These are phyloP conservation scores for Coemansia erecta DNA, from an alignment of 192 early-diverging fungal genomes.

Conservation along the genomic window DNA sequence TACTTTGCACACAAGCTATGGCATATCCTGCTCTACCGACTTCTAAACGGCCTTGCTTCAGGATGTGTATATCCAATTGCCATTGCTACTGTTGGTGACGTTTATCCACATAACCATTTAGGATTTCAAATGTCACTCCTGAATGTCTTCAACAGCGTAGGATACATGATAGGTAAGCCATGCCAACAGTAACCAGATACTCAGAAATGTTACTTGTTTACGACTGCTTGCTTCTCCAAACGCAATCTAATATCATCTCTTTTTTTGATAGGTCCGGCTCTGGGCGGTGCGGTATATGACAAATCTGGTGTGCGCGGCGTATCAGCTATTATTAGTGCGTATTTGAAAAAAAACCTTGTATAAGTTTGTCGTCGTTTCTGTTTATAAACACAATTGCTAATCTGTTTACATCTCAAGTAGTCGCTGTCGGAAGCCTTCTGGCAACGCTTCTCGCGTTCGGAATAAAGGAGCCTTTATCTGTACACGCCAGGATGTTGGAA, in stretches of 20 bases:
- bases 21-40: slow-evolving; percentile 37
- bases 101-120: slow-evolving; percentile 41
- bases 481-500: slow-evolving; percentile 19
- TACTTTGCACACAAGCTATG: slow-evolving; percentile 38
- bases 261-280: slow-evolving; percentile 21
- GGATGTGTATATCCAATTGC: slow-evolving; percentile 37
- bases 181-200: no score
- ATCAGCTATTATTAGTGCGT: slow-evolving; percentile 39
- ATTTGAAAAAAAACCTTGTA: background rate
- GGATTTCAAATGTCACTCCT: slow-evolving; percentile 39
- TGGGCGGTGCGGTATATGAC: slow-evolving; percentile 41
- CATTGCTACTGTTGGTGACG: slow-evolving; percentile 31
- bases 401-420: slow-evolving; percentile 8
- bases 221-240: background rate
- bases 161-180: slow-evolving; percentile 35
- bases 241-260: background rate
- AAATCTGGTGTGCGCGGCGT: slow-evolving; percentile 30
- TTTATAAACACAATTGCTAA: background rate
- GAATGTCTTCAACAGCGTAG: slow-evolving; percentile 26
- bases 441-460: slow-evolving; percentile 19
- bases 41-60: slow-evolving; percentile 46
- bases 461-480: slow-evolving; percentile 34
- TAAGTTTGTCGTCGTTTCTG: background rate
- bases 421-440: slow-evolving; percentile 18
- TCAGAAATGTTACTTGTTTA: no score